Evolutionary conservation across 345 rosid species (phyloP), one percentile per base, ranked within the genome.

Genomic region (Geranium rotundifolium): DNA sequence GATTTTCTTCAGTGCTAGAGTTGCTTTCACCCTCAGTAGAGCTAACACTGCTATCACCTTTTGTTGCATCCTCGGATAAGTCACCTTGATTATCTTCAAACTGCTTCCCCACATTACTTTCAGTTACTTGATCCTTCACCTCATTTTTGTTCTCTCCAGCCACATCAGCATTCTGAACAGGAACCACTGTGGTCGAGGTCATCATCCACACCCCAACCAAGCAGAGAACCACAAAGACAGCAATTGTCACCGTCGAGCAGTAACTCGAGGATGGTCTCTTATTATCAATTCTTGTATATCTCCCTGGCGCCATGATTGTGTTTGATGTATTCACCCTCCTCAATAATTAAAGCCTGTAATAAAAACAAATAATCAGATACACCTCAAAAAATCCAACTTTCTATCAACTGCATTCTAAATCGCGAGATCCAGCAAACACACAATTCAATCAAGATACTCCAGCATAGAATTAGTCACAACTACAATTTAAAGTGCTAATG

Each of bases 201-300:
- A 90, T 80, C 95, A 93, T 93, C 99, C 99, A 93, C 34, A 85
- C 79, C 62, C 97, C 99, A 49, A 90, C 89, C 79, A 93, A 80
- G 72, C 97, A 93, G 17, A 93, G 75, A 37, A 85, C 96, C 76
- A 93, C 96, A 59, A 93, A 90, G 55, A 83, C 90, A 55, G 80
- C 84, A 60, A 89, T 72, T 0, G 91, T 81, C 79, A 92, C 88
- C 0, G 88, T 84, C 6, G 97, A 85, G 70, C 98, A 92, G 76
- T 85, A 87, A 66, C 77, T 83, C 19, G 96, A 70, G 1, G 90
- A 65, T 0, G 86, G 77, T 63, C 89, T 78, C 71, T 85, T 73
- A 69, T 72, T 82, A 56, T 89, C 98, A 54, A 92, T 63, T 72
- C 97, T 83, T 64, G 76, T 74, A 63, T 92, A 87, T 72, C 84